phyloP scores from a whole-genome alignment of 2,329 filamentous ascomycete species.

The Phialophora tarda region DNA sequence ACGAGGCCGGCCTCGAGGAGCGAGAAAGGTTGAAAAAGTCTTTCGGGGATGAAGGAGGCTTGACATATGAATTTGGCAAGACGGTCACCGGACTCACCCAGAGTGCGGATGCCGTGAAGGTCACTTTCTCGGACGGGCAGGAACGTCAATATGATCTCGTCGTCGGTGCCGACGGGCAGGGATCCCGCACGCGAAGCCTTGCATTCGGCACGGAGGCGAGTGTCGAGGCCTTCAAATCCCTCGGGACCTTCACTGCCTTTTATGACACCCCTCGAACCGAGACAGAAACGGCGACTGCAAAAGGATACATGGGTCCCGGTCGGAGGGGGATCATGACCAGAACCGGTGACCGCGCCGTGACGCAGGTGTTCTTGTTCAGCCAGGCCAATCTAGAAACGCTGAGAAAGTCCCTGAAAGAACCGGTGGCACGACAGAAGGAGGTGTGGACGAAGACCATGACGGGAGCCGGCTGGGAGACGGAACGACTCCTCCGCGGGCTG shows the following conservation, averaged over 20 bases:
- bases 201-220: not conserved
- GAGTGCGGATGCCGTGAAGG: constrained; percentile 43
- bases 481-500: not conserved
- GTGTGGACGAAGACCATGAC: not conserved
- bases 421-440: not conserved
- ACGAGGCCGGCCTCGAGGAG: constrained; percentile 45
- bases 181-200: constrained; percentile 48
- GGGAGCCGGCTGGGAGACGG: not conserved
- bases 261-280: not conserved
- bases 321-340: not conserved
- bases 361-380: not conserved
- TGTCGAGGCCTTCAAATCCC: not conserved
- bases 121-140: constrained; percentile 53
- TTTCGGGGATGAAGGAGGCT: not conserved
- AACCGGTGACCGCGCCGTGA: not conserved
- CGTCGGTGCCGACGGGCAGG: constrained; percentile 62
- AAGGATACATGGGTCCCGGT: not conserved
- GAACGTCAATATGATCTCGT: constrained; percentile 57
- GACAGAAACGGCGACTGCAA: not conserved
- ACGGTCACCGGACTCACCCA: not conserved
- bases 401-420: not conserved
- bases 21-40: constrained; percentile 42
- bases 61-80: not conserved
- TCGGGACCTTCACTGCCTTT: not conserved
- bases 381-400: not conserved